A percentile compares a stretch with the other conserved stretches of the same genome.
Evolutionary conservation across 2,329 filamentous ascomycete species (phyloP).

Genomic region (Microsporum ferrugineum): DNA sequence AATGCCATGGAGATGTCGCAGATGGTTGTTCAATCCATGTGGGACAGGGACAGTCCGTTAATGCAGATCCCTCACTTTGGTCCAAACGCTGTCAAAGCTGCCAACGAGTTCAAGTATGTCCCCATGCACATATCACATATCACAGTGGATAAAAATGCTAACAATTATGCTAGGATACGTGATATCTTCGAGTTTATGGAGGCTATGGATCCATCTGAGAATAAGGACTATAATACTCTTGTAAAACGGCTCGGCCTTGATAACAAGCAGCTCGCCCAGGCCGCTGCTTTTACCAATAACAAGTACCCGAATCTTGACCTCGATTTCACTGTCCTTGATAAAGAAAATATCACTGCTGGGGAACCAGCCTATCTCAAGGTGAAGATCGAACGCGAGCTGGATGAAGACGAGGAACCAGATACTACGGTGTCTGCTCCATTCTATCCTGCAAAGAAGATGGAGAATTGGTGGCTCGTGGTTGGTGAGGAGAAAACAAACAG

Average conservation of each 20-base stretch:
- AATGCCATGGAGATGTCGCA: constrained; percentile 98
- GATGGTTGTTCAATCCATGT: constrained; percentile 98
- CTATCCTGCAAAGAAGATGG: constrained; percentile 81
- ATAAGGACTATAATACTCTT: constrained; percentile 65
- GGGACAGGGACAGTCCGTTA: constrained; percentile 91
- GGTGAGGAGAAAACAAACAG: constrained; percentile 83
- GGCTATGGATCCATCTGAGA: constrained; percentile 92
- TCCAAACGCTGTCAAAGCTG: constrained; percentile 68
- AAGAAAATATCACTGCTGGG: constrained; percentile 67
- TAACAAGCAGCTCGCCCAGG: constrained; percentile 71
- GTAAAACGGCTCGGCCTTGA: constrained; percentile 67
- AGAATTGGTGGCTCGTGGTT: constrained; percentile 98
- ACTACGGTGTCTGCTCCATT: constrained; percentile 87
- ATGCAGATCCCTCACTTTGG: constrained; percentile 97
- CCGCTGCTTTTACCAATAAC: constrained; percentile 89
- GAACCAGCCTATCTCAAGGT: constrained; percentile 73
- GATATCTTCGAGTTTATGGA: constrained; percentile 98
- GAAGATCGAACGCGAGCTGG: constrained; percentile 70
- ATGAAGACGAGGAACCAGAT: constrained; percentile 63
- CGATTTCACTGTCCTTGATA: constrained; percentile 73
- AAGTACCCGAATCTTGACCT: constrained; percentile 94
- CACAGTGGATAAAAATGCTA: constrained; percentile 18
- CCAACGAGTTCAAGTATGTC: constrained; percentile 63
- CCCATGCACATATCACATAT: background rate
- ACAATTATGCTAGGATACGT: constrained; percentile 51